Percentiles rank a stretch among this genome's conserved stretches.
These are phyloP conservation scores for Clathrospora elynae DNA, from an alignment of 2,329 filamentous ascomycete species.

Conservation along the genomic window DNA sequence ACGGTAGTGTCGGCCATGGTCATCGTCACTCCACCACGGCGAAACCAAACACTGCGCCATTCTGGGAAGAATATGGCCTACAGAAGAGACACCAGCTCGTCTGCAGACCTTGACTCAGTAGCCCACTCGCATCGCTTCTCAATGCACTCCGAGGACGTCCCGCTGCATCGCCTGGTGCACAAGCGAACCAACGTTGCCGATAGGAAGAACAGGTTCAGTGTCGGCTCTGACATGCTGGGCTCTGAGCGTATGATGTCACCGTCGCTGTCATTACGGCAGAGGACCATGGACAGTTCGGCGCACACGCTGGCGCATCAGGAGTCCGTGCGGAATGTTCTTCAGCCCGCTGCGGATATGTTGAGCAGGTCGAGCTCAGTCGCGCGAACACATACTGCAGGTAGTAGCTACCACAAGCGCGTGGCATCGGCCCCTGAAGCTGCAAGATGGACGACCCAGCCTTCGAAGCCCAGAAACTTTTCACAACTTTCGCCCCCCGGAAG, in stretches of 20 bases:
- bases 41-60: slow-evolving; percentile 57
- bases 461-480: slow-evolving; percentile 24
- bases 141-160: slow-evolving; percentile 49
- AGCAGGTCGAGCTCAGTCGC: slow-evolving; percentile 36
- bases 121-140: slow-evolving; percentile 54
- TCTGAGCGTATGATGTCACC: slow-evolving; percentile 32
- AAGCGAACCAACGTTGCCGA: slow-evolving; percentile 58
- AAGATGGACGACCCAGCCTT: slow-evolving; percentile 12
- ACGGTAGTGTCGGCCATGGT: slow-evolving; percentile 62
- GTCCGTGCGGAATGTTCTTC: slow-evolving; percentile 38
- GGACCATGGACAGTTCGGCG: slow-evolving; percentile 37
- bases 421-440: slow-evolving; percentile 42
- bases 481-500: slow-evolving; percentile 32
- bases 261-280: slow-evolving; percentile 37
- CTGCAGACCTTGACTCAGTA: slow-evolving; percentile 49
- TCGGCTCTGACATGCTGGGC: slow-evolving; percentile 33
- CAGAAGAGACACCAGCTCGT: slow-evolving; percentile 48
- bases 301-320: slow-evolving; percentile 41
- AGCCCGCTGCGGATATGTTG: slow-evolving; percentile 43
- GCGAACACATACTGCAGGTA: slow-evolving; percentile 17
- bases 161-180: slow-evolving; percentile 57
- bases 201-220: slow-evolving; percentile 42
- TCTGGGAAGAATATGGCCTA: slow-evolving; percentile 60
- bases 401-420: slow-evolving; percentile 37
- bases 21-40: slow-evolving; percentile 55